Conservation (phyloP, 768 basidiomycete genomes). For the Pisolithus marmoratus region DNA sequence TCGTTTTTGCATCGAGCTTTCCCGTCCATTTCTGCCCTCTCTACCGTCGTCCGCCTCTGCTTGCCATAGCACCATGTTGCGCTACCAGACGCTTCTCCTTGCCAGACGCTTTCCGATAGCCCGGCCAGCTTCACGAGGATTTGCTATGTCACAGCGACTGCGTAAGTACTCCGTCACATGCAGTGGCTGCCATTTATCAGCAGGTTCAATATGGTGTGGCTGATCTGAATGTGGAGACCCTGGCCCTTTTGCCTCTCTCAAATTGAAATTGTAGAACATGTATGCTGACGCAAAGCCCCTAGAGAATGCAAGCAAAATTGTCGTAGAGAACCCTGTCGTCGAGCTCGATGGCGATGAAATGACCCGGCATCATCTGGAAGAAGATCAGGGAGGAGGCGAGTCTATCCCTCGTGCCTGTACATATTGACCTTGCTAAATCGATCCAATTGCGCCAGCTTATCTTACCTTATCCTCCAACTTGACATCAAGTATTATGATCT, state of each 20-base stretch:
- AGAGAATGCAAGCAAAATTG: slow-evolving; percentile 51
- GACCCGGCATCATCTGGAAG: slow-evolving; percentile 99
- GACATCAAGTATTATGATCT: slow-evolving; percentile 99
- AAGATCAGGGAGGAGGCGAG: slow-evolving; percentile 91
- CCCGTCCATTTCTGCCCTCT: not conserved
- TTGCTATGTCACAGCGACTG: slow-evolving; percentile 22
- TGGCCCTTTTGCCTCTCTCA: no score
- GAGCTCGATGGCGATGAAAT: slow-evolving; percentile 98
- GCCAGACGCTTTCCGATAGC: slow-evolving; percentile 22
- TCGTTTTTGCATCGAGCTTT: not conserved
- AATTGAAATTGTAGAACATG: slow-evolving; percentile 2
- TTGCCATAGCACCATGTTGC: slow-evolving; percentile 9
- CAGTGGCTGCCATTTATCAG: not conserved
- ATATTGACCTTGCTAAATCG: not conserved
- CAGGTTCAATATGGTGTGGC: not conserved
- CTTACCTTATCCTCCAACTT: slow-evolving; percentile 86
- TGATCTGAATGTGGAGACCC: not conserved
- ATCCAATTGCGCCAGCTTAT: slow-evolving; percentile 65
- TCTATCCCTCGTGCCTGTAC: slow-evolving; percentile 4
- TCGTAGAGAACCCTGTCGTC: slow-evolving; percentile 83
- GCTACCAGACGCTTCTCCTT: slow-evolving; percentile 17
- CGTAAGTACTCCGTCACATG: slow-evolving; percentile 17
- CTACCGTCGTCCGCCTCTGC: not conserved
- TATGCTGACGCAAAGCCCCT: not conserved
- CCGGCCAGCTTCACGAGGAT: slow-evolving; percentile 19